Conservation (phyloP, 352 stramenopile genomes). For the Aphanomyces euteiches region DNA sequence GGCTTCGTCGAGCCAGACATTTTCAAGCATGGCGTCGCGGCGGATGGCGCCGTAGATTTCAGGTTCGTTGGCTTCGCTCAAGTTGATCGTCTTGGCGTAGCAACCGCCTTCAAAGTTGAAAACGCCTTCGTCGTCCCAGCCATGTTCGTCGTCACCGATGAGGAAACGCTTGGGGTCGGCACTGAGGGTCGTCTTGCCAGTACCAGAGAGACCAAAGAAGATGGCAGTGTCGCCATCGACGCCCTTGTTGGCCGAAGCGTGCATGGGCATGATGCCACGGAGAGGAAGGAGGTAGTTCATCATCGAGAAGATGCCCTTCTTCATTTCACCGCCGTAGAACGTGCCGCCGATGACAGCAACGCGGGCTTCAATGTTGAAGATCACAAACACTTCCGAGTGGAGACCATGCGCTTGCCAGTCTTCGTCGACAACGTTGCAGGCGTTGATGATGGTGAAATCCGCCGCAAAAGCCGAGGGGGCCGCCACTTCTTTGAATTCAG, state of each 20-base stretch:
- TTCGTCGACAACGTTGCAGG: slow-evolving; percentile 55
- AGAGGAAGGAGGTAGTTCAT: slow-evolving; percentile 67
- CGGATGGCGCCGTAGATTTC: slow-evolving; percentile 88
- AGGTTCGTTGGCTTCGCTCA: slow-evolving; percentile 90
- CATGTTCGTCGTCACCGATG: slow-evolving; percentile 91
- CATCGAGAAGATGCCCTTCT: slow-evolving; percentile 70
- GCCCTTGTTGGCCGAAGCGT: slow-evolving; percentile 59
- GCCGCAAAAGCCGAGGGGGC: slow-evolving; percentile 39
- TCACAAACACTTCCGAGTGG: slow-evolving; percentile 58
- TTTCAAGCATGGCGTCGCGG: slow-evolving; percentile 51
- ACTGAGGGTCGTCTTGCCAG: slow-evolving; percentile 89
- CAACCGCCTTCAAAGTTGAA: slow-evolving; percentile 98
- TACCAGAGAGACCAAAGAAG: slow-evolving; percentile 73
- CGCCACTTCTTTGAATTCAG: slow-evolving; percentile 51
- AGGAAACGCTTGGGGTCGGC: slow-evolving; percentile 85
- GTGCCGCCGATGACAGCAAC: slow-evolving; percentile 58
- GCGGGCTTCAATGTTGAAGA: slow-evolving; percentile 68
- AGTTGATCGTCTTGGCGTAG: slow-evolving; percentile 96
- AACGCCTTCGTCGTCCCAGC: slow-evolving; percentile 76
- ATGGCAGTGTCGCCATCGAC: slow-evolving; percentile 45
- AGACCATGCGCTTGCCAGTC: slow-evolving; percentile 53
- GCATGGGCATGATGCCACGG: slow-evolving; percentile 60
- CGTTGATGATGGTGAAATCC: slow-evolving; percentile 68
- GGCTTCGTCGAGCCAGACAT: slow-evolving; percentile 46
- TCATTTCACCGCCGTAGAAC: slow-evolving; percentile 67